Conservation (phyloP, 2,329 filamentous ascomycete genomes). For the Talaromyces sp. region DNA sequence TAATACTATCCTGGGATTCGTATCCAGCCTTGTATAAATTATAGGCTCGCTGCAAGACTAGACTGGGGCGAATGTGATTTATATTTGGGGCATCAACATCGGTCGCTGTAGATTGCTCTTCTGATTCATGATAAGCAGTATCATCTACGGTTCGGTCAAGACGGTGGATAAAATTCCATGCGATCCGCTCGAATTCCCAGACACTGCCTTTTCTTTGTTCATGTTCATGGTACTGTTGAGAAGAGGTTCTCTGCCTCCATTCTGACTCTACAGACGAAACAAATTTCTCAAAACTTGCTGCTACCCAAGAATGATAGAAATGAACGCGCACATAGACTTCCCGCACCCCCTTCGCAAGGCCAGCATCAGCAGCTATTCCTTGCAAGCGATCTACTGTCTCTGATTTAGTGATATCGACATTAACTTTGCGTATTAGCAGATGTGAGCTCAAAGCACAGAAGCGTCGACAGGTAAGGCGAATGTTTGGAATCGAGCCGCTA, state of each 20-base stretch:
- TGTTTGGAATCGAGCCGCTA: not conserved
- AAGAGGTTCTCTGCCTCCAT: not conserved
- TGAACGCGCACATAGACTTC: constrained; percentile 6
- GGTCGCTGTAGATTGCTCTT: not conserved
- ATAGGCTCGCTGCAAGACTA: constrained; percentile 1
- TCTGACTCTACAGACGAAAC: not conserved
- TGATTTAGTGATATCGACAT: not conserved
- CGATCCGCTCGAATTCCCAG: not conserved
- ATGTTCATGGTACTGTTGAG: not conserved
- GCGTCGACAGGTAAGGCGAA: not conserved
- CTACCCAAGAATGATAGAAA: constrained; percentile 12
- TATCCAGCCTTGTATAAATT: constrained; percentile 1
- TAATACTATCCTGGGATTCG: not conserved
- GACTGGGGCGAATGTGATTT: not conserved
- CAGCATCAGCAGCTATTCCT: not conserved
- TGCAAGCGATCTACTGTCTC: not conserved
- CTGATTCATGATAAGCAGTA: not conserved
- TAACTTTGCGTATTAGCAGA: not conserved
- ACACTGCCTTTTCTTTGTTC: not conserved
- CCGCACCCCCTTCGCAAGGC: not conserved
- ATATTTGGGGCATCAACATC: not conserved
- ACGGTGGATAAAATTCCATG: not conserved
- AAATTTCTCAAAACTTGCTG: constrained; percentile 3
- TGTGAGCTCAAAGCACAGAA: constrained; percentile 1
- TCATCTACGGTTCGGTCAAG: not conserved